A percentile compares a stretch with the other conserved stretches of the same genome.
These are phyloP conservation scores for Tilletia indica DNA, from an alignment of 1,284 basidiomycete genomes.

Conservation along the genomic window DNA sequence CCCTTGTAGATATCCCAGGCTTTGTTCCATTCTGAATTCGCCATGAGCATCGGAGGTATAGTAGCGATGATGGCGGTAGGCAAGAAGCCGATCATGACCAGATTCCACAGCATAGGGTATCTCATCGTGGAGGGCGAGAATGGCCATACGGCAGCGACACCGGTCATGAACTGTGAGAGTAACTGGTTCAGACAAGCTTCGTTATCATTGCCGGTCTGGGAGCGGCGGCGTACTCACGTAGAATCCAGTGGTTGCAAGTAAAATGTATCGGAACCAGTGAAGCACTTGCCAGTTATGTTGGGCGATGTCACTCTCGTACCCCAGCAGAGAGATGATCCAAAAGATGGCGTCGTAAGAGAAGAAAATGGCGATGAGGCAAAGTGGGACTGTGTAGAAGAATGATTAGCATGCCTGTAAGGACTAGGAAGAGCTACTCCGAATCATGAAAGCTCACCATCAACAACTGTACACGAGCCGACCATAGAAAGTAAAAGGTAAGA, in stretches of 20 bases:
- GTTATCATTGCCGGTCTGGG: background rate
- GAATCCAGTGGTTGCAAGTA: conserved; percentile 8
- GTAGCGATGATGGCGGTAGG: background rate
- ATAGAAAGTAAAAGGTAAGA: background rate
- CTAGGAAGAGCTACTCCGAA: background rate
- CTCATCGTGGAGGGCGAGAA: conserved; percentile 13
- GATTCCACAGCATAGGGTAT: conserved; percentile 3
- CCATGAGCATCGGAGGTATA: background rate
- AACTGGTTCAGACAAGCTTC: no score
- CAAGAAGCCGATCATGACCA: conserved; percentile 6
- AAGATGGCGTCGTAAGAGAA: conserved; percentile 13
- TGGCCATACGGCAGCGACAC: conserved; percentile 9
- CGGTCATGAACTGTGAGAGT: conserved; percentile 10
- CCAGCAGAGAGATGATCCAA: background rate
- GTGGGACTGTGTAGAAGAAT: background rate
- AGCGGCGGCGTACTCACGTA: conserved; percentile 4
- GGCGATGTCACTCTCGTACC: conserved; percentile 1
- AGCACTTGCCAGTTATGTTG: conserved; percentile 14
- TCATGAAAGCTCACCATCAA: conserved; percentile 7
- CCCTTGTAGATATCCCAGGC: conserved; percentile 1
- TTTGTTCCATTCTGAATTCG: background rate
- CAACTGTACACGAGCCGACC: background rate
- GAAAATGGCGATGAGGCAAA: conserved; percentile 11
- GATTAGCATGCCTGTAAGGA: no score
- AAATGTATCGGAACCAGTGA: conserved; percentile 8